phyloP scores from a whole-genome alignment of 2,329 filamentous ascomycete genomes.

The Ceratocystis papillata region DNA sequence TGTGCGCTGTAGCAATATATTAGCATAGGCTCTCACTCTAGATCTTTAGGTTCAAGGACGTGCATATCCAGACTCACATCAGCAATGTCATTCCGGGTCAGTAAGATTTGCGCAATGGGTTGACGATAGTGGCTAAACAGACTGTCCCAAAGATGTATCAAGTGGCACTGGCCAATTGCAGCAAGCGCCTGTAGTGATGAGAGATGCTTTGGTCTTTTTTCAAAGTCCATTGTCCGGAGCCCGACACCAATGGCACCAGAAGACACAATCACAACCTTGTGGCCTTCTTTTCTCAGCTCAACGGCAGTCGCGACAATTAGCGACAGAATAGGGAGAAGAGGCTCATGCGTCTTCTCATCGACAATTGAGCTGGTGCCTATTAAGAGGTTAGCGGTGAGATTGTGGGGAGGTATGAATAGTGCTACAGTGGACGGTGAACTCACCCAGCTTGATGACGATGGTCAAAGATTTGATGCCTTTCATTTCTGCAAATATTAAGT shows the following conservation, averaged over 20 bases:
- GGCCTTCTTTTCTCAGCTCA: slow-evolving; percentile 76
- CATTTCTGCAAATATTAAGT: slow-evolving; percentile 40
- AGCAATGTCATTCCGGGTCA: slow-evolving; percentile 92
- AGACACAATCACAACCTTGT: slow-evolving; percentile 90
- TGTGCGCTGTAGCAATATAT: slow-evolving; percentile 48
- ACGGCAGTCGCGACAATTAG: slow-evolving; percentile 91
- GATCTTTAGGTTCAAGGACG: neutral
- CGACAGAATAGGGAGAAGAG: slow-evolving; percentile 78
- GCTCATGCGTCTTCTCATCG: slow-evolving; percentile 88
- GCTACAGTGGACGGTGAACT: slow-evolving; percentile 28
- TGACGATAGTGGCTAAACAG: slow-evolving; percentile 79
- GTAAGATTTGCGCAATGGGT: slow-evolving; percentile 84
- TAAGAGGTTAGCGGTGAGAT: slow-evolving; percentile 12
- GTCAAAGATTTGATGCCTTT: slow-evolving; percentile 56
- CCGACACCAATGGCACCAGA: slow-evolving; percentile 95
- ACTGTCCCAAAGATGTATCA: slow-evolving; percentile 93
- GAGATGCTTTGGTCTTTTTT: slow-evolving; percentile 78
- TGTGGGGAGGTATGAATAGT: neutral
- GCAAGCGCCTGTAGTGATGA: slow-evolving; percentile 86
- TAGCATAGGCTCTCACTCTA: neutral
- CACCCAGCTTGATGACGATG: slow-evolving; percentile 82
- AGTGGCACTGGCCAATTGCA: slow-evolving; percentile 86
- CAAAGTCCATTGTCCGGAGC: slow-evolving; percentile 76
- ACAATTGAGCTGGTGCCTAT: slow-evolving; percentile 97
- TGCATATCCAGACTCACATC: slow-evolving; percentile 48